phyloP scores from a whole-genome alignment of 2,329 filamentous ascomycete species.

The Dothiorella sarmentorum region DNA sequence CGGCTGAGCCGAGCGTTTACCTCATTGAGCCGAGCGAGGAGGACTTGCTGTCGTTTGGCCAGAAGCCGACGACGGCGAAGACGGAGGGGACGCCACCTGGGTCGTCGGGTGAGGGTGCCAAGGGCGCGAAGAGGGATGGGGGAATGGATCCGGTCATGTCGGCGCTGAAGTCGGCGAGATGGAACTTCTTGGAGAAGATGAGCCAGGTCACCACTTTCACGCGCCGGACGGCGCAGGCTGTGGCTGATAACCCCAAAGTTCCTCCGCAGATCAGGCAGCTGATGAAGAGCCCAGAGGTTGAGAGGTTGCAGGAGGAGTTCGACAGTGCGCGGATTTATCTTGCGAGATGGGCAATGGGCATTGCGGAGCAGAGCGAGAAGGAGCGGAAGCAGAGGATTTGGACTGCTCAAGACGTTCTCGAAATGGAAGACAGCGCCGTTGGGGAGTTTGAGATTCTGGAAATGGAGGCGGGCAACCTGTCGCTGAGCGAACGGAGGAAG shows the following conservation, averaged over 20 bases:
- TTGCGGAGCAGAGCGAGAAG: slow-evolving; percentile 91
- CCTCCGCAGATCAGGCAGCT: slow-evolving; percentile 83
- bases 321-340: slow-evolving; percentile 94
- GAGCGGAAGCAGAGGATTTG: slow-evolving; percentile 84
- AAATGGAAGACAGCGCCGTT: slow-evolving; percentile 90
- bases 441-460: slow-evolving; percentile 95
- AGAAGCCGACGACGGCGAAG: slow-evolving; percentile 50
- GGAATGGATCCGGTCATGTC: slow-evolving; percentile 92
- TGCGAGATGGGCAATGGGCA: slow-evolving; percentile 97
- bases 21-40: slow-evolving; percentile 82
- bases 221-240: slow-evolving; percentile 81
- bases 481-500: slow-evolving; percentile 72
- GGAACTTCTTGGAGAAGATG: slow-evolving; percentile 95
- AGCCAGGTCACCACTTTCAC: slow-evolving; percentile 98
- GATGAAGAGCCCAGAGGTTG: slow-evolving; percentile 87
- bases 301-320: slow-evolving; percentile 93
- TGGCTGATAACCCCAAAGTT: slow-evolving; percentile 85
- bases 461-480: slow-evolving; percentile 67
- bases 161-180: slow-evolving; percentile 88
- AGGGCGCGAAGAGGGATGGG: slow-evolving; percentile 50
- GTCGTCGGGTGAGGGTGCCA: slow-evolving; percentile 24
- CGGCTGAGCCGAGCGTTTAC: slow-evolving; percentile 85
- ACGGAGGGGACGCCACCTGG: slow-evolving; percentile 25
- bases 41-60: slow-evolving; percentile 77
- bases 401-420: slow-evolving; percentile 88